Conservation (phyloP, 164 flowering plant genomes). For the Vitis labrusca region DNA sequence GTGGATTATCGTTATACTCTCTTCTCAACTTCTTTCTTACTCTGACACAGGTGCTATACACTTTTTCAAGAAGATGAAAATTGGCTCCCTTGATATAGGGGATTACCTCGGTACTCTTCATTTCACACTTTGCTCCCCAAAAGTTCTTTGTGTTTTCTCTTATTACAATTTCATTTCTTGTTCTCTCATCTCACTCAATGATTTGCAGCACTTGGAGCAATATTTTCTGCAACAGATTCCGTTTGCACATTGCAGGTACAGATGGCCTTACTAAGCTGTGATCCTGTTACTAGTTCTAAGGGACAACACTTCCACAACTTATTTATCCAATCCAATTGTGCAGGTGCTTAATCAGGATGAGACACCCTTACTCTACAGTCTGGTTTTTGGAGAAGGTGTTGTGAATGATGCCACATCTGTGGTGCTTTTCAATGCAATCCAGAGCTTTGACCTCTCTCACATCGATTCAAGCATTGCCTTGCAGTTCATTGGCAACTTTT, state of each 20-base stretch:
- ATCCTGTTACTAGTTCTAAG: not conserved
- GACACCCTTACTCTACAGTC: conserved; percentile 83
- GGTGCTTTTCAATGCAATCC: conserved; percentile 93
- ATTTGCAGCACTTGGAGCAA: conserved; percentile 61
- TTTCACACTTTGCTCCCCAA: not conserved
- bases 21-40: conserved; percentile 1
- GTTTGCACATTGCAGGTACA: conserved; percentile 72
- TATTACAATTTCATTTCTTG: conserved; percentile 1
- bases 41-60: conserved; percentile 58
- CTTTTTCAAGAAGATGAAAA: conserved; percentile 53
- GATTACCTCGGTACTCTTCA: conserved; percentile 77
- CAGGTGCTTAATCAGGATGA: conserved; percentile 97
- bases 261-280: not conserved
- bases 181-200: conserved; percentile 15
- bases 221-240: conserved; percentile 77
- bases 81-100: conserved; percentile 57
- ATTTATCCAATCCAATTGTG: conserved; percentile 13
- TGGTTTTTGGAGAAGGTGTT: conserved; percentile 95
- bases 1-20: not conserved
- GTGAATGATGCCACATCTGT: conserved; percentile 97
- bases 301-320: not conserved
- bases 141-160: not conserved
- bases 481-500: conserved; percentile 65
- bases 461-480: conserved; percentile 42
- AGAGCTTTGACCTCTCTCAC: conserved; percentile 73